Conservation (phyloP, 1,284 basidiomycete species). For the Polyporus tsugae region DNA sequence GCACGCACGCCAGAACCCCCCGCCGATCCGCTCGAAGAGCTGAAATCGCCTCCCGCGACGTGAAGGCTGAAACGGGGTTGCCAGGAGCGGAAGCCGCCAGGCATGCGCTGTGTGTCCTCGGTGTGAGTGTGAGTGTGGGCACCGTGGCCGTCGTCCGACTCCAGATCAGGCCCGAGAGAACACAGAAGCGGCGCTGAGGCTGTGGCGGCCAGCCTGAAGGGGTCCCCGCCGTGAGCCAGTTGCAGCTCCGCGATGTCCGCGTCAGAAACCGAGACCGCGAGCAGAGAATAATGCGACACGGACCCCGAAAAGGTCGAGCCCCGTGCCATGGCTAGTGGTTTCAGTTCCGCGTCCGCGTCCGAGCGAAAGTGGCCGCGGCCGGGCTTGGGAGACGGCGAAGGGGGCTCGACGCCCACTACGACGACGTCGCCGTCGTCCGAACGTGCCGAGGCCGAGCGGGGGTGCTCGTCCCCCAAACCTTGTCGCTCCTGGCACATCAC, state of each 20-base stretch:
- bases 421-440: not conserved
- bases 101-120: constrained; percentile 2
- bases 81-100: constrained; percentile 8
- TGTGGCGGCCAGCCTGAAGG: constrained; percentile 4
- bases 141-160: not conserved
- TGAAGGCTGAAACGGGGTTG: constrained; percentile 12
- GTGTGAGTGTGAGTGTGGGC: not conserved
- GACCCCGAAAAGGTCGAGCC: not conserved
- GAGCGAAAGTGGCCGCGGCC: not conserved
- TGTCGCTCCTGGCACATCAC: constrained; percentile 32
- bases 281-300: constrained; percentile 1
- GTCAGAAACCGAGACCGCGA: not conserved
- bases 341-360: not conserved
- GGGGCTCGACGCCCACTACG: not conserved
- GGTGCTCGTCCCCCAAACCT: constrained; percentile 25
- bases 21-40: constrained; percentile 10
- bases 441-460: not conserved
- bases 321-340: not conserved
- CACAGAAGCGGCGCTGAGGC: constrained; percentile 12
- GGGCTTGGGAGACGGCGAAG: not conserved
- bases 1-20: constrained; percentile 11
- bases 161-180: constrained; percentile 12
- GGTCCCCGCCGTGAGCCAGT: not conserved
- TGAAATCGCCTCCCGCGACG: not conserved
- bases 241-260: constrained; percentile 5